A percentile compares a stretch with the other conserved stretches of the same genome.
phyloP scores from a whole-genome alignment of 1,284 basidiomycete species.

The Marasmius fiardii region DNA sequence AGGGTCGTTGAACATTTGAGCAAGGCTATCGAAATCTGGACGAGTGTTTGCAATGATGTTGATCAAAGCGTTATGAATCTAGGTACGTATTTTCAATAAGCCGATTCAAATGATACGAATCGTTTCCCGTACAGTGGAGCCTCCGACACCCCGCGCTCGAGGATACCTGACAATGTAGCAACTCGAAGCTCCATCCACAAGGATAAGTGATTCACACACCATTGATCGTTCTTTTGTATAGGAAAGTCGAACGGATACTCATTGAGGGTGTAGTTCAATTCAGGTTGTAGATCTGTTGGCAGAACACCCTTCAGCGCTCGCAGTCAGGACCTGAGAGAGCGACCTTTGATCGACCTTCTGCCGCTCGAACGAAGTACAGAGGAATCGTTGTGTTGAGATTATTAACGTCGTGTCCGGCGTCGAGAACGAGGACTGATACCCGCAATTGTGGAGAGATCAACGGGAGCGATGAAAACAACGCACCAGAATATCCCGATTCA shows the following conservation, averaged over 20 bases:
- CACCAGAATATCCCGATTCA: slow-evolving; percentile 21
- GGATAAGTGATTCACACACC: slow-evolving; percentile 4
- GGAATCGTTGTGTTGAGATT: slow-evolving; percentile 22
- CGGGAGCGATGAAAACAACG: not conserved
- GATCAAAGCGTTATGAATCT: slow-evolving; percentile 22
- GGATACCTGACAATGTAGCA: slow-evolving; percentile 19
- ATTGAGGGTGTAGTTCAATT: slow-evolving; percentile 18
- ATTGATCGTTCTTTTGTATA: slow-evolving; percentile 17
- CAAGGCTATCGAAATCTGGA: slow-evolving; percentile 19
- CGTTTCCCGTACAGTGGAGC: slow-evolving; percentile 16
- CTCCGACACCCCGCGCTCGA: slow-evolving; percentile 20
- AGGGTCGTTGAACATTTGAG: slow-evolving; percentile 18
- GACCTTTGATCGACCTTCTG: slow-evolving; percentile 14
- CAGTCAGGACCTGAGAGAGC: not conserved
- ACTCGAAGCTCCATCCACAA: too few relatives aligned
- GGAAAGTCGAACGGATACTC: slow-evolving; percentile 20
- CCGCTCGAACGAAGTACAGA: slow-evolving; percentile 17
- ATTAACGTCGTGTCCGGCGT: slow-evolving; percentile 19
- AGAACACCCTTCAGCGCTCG: not conserved
- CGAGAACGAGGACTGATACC: slow-evolving; percentile 19
- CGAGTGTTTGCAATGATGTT: slow-evolving; percentile 19
- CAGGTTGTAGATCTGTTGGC: slow-evolving; percentile 17
- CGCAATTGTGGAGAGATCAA: not conserved
- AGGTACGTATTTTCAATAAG: not conserved
- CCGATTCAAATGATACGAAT: not conserved